A percentile compares a stretch with the other conserved stretches of the same genome.
Evolutionary conservation across 306 rosid species (phyloP).

Genomic region (Sicyos edulis): DNA sequence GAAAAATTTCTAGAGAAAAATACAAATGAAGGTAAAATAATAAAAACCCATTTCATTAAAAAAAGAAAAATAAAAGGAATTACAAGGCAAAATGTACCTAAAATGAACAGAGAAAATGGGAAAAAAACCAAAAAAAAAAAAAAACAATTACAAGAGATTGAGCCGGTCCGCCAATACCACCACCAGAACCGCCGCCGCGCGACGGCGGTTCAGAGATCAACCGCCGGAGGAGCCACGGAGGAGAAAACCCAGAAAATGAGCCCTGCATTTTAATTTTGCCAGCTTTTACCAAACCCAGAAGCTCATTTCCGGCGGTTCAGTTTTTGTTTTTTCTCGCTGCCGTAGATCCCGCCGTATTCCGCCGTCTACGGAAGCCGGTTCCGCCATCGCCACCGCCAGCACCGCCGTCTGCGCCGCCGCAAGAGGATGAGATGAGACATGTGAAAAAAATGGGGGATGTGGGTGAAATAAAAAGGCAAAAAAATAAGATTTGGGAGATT

Average conservation of each 20-base stretch:
- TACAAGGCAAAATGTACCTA: slow-evolving; percentile 13
- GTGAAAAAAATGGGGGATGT: neutral
- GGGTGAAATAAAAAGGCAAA: too few relatives aligned
- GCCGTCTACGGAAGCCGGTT: neutral
- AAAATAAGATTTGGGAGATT: too few relatives aligned
- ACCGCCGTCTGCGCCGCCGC: slow-evolving; percentile 11
- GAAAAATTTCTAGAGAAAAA: neutral
- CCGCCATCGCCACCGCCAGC: slow-evolving; percentile 9
- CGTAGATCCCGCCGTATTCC: slow-evolving; percentile 13
- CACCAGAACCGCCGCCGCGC: slow-evolving; percentile 5
- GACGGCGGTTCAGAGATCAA: slow-evolving; percentile 13
- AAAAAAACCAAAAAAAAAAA: too few relatives aligned
- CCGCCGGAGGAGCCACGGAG: slow-evolving; percentile 7
- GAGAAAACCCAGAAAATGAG: too few relatives aligned
- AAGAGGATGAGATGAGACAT: slow-evolving; percentile 14
- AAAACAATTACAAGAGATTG: slow-evolving; percentile 21
- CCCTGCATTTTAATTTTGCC: neutral
- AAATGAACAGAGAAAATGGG: neutral
- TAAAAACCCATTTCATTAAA: slow-evolving; percentile 1
- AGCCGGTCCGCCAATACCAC: slow-evolving; percentile 27
- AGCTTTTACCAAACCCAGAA: neutral
- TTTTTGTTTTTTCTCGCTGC: neutral
- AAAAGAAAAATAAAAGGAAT: neutral
- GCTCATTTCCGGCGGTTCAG: neutral
- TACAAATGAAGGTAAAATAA: neutral